Percentiles rank a stretch among this genome's conserved stretches.
Conservation (phyloP, 2,329 filamentous ascomycete genomes). For the Zalaria sp. region DNA sequence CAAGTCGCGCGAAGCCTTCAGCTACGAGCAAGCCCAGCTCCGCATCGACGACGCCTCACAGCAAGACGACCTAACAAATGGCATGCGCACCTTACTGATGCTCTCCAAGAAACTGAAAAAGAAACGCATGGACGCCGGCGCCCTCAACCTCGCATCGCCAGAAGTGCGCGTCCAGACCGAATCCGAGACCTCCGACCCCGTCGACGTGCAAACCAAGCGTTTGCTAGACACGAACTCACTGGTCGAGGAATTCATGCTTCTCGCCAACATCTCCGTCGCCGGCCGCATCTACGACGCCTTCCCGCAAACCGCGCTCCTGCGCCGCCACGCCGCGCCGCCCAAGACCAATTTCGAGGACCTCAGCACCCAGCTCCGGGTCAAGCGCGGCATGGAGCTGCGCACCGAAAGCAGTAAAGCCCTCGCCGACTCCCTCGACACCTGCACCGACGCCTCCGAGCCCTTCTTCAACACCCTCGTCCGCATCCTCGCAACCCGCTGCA, state of each 20-base stretch:
- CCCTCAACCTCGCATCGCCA: slow-evolving; percentile 89
- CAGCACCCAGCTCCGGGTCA: slow-evolving; percentile 76
- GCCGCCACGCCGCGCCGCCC: slow-evolving; percentile 81
- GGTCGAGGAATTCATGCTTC: slow-evolving; percentile 98
- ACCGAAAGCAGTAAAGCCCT: slow-evolving; percentile 85
- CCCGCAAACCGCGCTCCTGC: slow-evolving; percentile 86
- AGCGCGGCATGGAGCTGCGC: slow-evolving; percentile 64
- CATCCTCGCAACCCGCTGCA: slow-evolving; percentile 95
- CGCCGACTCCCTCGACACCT: slow-evolving; percentile 79
- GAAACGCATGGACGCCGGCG: slow-evolving; percentile 92
- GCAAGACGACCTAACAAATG: slow-evolving; percentile 75
- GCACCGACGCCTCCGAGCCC: slow-evolving; percentile 64
- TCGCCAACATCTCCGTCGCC: slow-evolving; percentile 92
- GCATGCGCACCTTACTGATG: slow-evolving; percentile 74
- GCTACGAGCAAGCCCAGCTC: slow-evolving; percentile 90
- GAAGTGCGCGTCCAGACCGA: slow-evolving; percentile 94
- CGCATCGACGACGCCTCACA: slow-evolving; percentile 82
- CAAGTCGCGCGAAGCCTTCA: slow-evolving; percentile 89
- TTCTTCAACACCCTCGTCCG: slow-evolving; percentile 98
- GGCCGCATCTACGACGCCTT: slow-evolving; percentile 82
- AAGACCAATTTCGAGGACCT: slow-evolving; percentile 96
- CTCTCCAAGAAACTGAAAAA: slow-evolving; percentile 88
- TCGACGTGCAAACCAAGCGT: slow-evolving; percentile 92
- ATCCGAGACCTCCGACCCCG: slow-evolving; percentile 87
- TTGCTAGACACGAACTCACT: slow-evolving; percentile 92